Percentiles rank a stretch among this genome's conserved stretches.
Evolutionary conservation across 202 grass and related monocot genomes (phyloP).

Genomic region (Zoysia matrella): DNA sequence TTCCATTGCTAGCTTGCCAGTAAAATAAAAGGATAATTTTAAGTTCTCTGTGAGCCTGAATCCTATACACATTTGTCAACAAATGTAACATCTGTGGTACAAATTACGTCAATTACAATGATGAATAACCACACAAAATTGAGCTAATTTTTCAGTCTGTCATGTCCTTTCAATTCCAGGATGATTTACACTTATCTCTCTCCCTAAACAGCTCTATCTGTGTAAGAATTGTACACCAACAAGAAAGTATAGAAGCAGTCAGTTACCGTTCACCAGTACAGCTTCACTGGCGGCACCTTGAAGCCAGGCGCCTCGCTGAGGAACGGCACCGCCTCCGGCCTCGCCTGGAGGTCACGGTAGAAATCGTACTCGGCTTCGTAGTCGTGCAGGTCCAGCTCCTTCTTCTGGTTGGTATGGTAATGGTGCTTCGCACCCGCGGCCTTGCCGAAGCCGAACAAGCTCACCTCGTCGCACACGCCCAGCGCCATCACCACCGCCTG

Average conservation of each 20-base stretch:
- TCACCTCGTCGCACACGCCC: conserved; percentile 59
- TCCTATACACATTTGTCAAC: no score
- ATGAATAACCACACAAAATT: no score
- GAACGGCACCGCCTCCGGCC: conserved; percentile 64
- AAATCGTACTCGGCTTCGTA: no score
- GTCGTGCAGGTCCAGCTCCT: conserved; percentile 52
- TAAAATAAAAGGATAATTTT: no score
- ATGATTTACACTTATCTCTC: not conserved
- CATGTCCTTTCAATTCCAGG: not conserved
- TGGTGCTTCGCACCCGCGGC: conserved; percentile 65
- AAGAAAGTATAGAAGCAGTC: conserved; percentile 16
- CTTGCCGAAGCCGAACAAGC: conserved; percentile 75
- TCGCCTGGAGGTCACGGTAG: conserved; percentile 41
- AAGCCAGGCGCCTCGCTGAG: conserved; percentile 49
- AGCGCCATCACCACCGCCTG: conserved; percentile 77
- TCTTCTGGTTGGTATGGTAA: conserved; percentile 79
- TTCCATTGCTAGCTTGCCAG: no score
- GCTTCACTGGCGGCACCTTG: conserved; percentile 52
- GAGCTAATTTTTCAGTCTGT: not conserved
- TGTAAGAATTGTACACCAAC: not conserved
- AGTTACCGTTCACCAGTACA: conserved; percentile 38
- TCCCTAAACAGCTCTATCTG: not conserved
- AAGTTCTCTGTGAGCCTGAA: no score
- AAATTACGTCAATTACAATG: no score
- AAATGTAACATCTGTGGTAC: no score